Percentiles rank a stretch among this genome's conserved stretches.
phyloP scores from a whole-genome alignment of 352 stramenopile species.

The Pythium coloratum region DNA sequence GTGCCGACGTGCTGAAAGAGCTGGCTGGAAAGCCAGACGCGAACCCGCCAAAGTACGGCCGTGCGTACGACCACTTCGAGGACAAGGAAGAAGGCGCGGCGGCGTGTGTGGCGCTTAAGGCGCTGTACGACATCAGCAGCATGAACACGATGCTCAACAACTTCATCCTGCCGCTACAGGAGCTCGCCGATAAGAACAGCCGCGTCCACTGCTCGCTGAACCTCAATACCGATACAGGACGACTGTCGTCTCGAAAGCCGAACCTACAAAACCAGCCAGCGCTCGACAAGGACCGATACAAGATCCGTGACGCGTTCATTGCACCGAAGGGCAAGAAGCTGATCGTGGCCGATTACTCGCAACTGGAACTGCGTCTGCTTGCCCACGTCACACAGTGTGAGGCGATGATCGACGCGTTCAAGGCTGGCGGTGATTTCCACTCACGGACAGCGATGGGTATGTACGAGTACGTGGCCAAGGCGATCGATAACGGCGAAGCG shows the following conservation, averaged over 20 bases:
- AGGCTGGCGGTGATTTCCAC: slow-evolving; percentile 92
- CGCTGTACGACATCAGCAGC: slow-evolving; percentile 94
- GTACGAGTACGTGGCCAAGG: slow-evolving; percentile 97
- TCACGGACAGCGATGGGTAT: slow-evolving; percentile 98
- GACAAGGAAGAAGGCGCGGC: slow-evolving; percentile 90
- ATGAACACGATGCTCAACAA: slow-evolving; percentile 99
- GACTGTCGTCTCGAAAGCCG: slow-evolving; percentile 95
- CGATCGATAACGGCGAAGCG: slow-evolving; percentile 94
- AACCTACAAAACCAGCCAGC: slow-evolving; percentile 99
- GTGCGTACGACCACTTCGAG: slow-evolving; percentile 93
- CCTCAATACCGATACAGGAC: slow-evolving; percentile 99
- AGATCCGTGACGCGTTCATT: slow-evolving; percentile 93
- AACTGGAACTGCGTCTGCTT: slow-evolving; percentile 98
- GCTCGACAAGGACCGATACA: slow-evolving; percentile 86
- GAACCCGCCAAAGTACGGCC: slow-evolving; percentile 65
- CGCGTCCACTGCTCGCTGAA: slow-evolving; percentile 99
- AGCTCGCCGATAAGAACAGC: slow-evolving; percentile 91
- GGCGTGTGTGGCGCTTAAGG: slow-evolving; percentile 95
- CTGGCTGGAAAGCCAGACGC: slow-evolving; percentile 92
- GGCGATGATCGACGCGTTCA: slow-evolving; percentile 98
- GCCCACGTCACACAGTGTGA: slow-evolving; percentile 98
- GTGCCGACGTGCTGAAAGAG: slow-evolving; percentile 92
- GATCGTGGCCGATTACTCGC: slow-evolving; percentile 99
- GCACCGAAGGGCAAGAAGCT: slow-evolving; percentile 92
- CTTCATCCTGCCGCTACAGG: slow-evolving; percentile 93